Conservation (phyloP, 495 filamentous ascomycete species). For the Chlorociboria aeruginascens region DNA sequence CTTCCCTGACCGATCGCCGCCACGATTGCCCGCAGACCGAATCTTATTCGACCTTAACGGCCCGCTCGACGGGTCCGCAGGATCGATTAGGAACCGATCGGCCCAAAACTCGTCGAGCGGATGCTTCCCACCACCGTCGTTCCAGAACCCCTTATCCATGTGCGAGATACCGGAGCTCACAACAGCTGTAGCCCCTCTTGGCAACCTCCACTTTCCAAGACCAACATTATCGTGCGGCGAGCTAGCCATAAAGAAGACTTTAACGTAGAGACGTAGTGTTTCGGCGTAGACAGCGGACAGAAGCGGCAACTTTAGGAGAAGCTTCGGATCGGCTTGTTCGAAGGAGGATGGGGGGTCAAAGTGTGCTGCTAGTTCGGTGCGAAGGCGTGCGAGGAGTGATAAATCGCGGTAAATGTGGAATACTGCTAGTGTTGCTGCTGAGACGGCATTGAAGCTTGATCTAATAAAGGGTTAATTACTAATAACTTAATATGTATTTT, state of each 20-base stretch:
- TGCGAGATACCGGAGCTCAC: not conserved
- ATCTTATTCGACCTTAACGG: no score
- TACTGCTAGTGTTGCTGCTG: not conserved
- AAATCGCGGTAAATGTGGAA: not conserved
- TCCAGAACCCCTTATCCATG: constrained; percentile 16
- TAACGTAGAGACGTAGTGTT: constrained; percentile 11
- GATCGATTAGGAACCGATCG: constrained; percentile 28
- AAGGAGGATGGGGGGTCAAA: no score
- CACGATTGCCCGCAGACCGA: no score
- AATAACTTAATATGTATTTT: not conserved
- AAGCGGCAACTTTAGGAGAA: constrained; percentile 1
- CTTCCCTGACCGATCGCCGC: no score
- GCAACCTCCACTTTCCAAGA: not conserved
- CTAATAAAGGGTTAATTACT: no score
- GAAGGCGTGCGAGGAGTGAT: not conserved
- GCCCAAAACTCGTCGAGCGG: constrained; percentile 27
- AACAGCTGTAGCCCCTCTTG: not conserved
- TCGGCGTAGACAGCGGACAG: constrained; percentile 17
- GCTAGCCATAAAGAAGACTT: not conserved
- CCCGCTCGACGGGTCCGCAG: constrained; percentile 24
- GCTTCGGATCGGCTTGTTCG: not conserved
- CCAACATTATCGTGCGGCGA: not conserved
- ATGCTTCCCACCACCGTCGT: constrained; percentile 15
- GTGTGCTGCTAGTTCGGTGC: not conserved
- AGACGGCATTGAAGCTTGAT: no score